Evolutionary conservation across 2,329 filamentous ascomycete species (phyloP).

Genomic region (Periconia macrospinosa): DNA sequence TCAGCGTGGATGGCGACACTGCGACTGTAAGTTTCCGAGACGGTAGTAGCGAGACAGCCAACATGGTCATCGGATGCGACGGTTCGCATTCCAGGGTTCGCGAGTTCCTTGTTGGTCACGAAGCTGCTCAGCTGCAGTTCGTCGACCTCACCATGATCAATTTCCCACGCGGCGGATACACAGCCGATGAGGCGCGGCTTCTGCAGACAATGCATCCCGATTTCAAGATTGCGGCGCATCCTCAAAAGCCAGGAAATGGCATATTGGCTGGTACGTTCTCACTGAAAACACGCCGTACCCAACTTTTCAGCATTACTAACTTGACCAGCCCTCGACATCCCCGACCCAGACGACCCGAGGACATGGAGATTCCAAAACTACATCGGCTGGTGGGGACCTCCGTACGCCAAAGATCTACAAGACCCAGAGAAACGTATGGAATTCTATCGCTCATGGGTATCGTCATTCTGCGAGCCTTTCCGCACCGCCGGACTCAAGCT

Average conservation of each 20-base stretch:
- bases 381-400: constrained; percentile 23
- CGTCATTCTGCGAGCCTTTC: constrained; percentile 25
- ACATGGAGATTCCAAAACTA: constrained; percentile 38
- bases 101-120: constrained; percentile 17
- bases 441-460: constrained; percentile 17
- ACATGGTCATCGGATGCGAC: constrained; percentile 24
- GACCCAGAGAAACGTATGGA: constrained; percentile 19
- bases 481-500: constrained; percentile 26
- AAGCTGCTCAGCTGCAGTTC: constrained; percentile 17
- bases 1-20: constrained; percentile 11
- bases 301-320: constrained; percentile 6
- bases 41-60: constrained; percentile 16
- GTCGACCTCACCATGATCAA: constrained; percentile 26
- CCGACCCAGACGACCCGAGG: constrained; percentile 24
- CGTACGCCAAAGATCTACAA: constrained; percentile 15
- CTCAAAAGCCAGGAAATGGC: constrained; percentile 25
- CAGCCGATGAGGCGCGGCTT: constrained; percentile 13
- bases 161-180: constrained; percentile 16
- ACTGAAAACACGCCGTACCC: constrained; percentile 1
- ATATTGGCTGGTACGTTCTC: constrained; percentile 28
- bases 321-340: constrained; percentile 32
- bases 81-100: constrained; percentile 20
- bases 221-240: constrained; percentile 20
- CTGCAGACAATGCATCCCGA: constrained; percentile 19
- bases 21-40: constrained; percentile 24